Base-by-base conservation (phyloP, 306 rosid genomes). In the Citrullus amarus region DNA sequence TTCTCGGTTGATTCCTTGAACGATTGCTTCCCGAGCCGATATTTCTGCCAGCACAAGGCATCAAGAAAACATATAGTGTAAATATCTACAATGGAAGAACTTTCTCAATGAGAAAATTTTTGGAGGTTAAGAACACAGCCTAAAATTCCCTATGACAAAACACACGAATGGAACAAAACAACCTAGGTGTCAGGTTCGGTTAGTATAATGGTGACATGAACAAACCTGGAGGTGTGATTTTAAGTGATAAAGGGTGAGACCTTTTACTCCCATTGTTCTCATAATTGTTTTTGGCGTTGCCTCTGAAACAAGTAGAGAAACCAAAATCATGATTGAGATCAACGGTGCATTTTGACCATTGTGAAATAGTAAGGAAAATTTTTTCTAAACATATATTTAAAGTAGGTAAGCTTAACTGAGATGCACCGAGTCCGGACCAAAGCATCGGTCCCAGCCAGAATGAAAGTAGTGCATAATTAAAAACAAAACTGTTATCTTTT, bases 181-280 rank as follows among this genome's bases (percentile, higher is more conserved):
- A 16, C 32, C 8, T 5, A 16, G 54, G 57, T 11, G 17, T 25
- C 25, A 63, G 28, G 67, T 60, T 56, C 13, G 3, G 8, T 81
- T 55, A 16, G 20, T 55, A 18, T 8, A 4, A 53, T 13, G 65
- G 18, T 2, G 9, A 34, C 15, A 9, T 13, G 71, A 41, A 80
- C 86, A 62, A 77, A 88, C 91, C 91, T 88, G 91, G 79, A 88
- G 89, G 58, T 88, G 91, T 11, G 91, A 88, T 81, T 88, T 88
- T 81, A 88, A 81, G 88, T 88, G 91, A 84, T 88, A 88, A 57
- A 88, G 91, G 32, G 91, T 88, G 38, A 88, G 88, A 70, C 91
- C 91, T 81, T 88, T 88, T 43, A 88, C 88, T 81, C 89, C 91
- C 89, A 88, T 88, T 51, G 91, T 88, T 82, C 88, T 85, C 91